Base-by-base conservation (phyloP, 768 basidiomycete species). In the Naganishia onofrii region DNA sequence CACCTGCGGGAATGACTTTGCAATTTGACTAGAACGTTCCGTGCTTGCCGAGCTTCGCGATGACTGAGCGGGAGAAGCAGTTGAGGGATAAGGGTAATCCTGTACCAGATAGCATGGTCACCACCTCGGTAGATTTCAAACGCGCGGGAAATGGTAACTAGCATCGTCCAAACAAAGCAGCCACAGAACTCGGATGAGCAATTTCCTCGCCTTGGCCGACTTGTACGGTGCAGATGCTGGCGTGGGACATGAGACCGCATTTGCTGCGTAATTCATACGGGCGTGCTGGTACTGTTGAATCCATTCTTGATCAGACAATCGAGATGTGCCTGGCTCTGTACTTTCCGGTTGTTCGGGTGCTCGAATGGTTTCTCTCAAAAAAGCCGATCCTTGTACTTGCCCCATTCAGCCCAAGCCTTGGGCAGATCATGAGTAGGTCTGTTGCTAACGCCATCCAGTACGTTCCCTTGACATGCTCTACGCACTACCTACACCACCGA, bases 341-440 rank as follows among this genome's bases (percentile, higher is more conserved):
- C n/a, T 75, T 21, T 79, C 79, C 7, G 79, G 79, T 26, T 71
- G 69, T 29, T 70, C 70, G n/a, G 73, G 72, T 15, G 75, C 74
- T 3, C 65, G 65, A 42, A 76, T 73, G 2, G 89, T 42, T 85
- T 83, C 56, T 95, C 93, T 75, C 92, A 91, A 85, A 95, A 97
- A 84, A 93, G 87, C 48, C 87, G 87, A 80, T 99, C 96, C 73
- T 90, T 94, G 80, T 86, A 97, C 73, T 89, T 87, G 55, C 94
- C 96, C 95, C 94, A 99, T 78, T 97, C 93, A 0, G 93, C 93
- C 96, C 96, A 99, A 5, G 92, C 92, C 81, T 97, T 98, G 0
- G 95, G 88, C 79, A 97, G 89, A 57, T 84, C 84, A 98, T 85
- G 10, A 98, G 83, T 42, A 97, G 87, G 76, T 95, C 90, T 31